A percentile compares a stretch with the other conserved stretches of the same genome.
Conservation (phyloP, 305 asterid genomes). For the Withania somnifera region DNA sequence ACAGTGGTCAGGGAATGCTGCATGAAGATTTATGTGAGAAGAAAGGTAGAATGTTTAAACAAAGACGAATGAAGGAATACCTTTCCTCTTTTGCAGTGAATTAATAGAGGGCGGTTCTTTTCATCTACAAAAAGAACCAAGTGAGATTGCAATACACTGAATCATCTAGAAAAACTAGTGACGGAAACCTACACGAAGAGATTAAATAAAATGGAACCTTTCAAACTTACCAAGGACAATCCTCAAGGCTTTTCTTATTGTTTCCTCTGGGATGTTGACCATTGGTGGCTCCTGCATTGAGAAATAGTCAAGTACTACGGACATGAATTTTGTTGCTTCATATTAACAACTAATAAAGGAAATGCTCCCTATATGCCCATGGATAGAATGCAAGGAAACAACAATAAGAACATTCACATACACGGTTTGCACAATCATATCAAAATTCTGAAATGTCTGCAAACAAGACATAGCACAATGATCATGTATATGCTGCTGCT, state of each 20-base stretch:
- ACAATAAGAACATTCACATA: background rate
- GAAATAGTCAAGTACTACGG: conserved; percentile 1
- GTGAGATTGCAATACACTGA: background rate
- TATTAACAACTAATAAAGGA: background rate
- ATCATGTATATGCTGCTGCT: background rate
- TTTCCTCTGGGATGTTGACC: conserved; percentile 57
- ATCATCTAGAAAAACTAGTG: background rate
- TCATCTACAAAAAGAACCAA: conserved; percentile 33
- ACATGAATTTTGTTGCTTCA: background rate
- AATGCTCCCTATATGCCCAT: background rate
- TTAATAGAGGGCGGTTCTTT: conserved; percentile 65
- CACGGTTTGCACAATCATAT: background rate
- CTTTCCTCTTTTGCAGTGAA: conserved; percentile 93
- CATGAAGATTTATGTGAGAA: background rate
- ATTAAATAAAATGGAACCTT: background rate
- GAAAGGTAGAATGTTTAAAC: background rate
- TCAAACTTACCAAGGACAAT: conserved; percentile 45
- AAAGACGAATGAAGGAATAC: conserved; percentile 16
- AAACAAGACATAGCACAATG: background rate
- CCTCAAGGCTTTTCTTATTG: conserved; percentile 44
- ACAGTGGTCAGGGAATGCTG: background rate
- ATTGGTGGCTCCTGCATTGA: conserved; percentile 62
- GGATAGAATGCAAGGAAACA: background rate
- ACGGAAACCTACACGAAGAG: background rate
- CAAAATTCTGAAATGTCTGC: background rate